These are phyloP conservation scores for Dianthus caryophyllus DNA, from an alignment of 148 eudicot species.

Conservation along the genomic window DNA sequence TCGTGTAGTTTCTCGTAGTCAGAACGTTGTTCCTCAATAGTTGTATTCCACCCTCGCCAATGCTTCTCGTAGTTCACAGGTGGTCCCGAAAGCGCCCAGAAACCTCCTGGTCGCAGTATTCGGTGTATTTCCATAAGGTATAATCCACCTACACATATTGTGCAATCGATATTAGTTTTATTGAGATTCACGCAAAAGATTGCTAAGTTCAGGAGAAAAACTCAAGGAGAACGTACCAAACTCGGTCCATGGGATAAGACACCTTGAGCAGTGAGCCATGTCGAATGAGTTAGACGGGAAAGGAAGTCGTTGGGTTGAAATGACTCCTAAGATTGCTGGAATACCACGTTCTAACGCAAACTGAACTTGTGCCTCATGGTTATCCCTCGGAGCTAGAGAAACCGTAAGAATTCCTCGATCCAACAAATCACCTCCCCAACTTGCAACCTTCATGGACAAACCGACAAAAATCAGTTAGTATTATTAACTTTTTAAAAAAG, in stretches of 20 bases:
- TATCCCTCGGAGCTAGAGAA: slow-evolving; percentile 93
- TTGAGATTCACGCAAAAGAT: neutral
- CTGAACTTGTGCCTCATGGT: slow-evolving; percentile 93
- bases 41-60: slow-evolving; percentile 94
- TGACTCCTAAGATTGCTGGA: slow-evolving; percentile 77
- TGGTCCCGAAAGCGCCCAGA: slow-evolving; percentile 97
- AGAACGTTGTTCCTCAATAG: slow-evolving; percentile 61
- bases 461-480: neutral
- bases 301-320: slow-evolving; percentile 84
- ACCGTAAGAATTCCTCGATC: slow-evolving; percentile 76
- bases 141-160: slow-evolving; percentile 81
- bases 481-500: no score
- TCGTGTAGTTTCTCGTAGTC: slow-evolving; percentile 67
- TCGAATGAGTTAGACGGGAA: slow-evolving; percentile 90
- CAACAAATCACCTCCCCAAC: slow-evolving; percentile 92
- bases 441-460: slow-evolving; percentile 56
- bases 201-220: neutral
- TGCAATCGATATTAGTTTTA: no score
- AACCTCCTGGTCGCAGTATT: slow-evolving; percentile 88
- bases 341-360: slow-evolving; percentile 93
- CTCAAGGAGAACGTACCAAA: slow-evolving; percentile 44
- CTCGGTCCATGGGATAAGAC: slow-evolving; percentile 95
- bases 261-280: slow-evolving; percentile 97
- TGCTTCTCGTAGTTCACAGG: slow-evolving; percentile 76
- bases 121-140: slow-evolving; percentile 93